phyloP scores from a whole-genome alignment of 2,329 filamentous ascomycete genomes.

The Epicoccum nigrum region DNA sequence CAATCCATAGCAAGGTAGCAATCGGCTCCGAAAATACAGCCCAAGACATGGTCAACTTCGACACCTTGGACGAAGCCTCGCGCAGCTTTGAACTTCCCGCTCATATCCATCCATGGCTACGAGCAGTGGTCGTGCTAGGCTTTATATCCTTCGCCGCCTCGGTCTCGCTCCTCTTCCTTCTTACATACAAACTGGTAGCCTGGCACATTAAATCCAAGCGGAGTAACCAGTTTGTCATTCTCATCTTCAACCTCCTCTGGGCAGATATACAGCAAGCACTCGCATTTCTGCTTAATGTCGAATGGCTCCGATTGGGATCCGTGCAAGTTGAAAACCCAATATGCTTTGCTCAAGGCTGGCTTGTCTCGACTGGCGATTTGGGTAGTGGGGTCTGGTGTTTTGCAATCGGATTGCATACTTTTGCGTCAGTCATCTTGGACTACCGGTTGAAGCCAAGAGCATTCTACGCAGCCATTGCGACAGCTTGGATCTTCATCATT shows the following conservation, averaged over 20 bases:
- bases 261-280: slow-evolving; percentile 71
- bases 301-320: slow-evolving; percentile 62
- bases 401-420: slow-evolving; percentile 70
- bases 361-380: slow-evolving; percentile 70
- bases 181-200: slow-evolving; percentile 55
- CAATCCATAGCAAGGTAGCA: slow-evolving; percentile 19
- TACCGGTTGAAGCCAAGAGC: slow-evolving; percentile 58
- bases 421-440: slow-evolving; percentile 64
- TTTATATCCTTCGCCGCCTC: slow-evolving; percentile 56
- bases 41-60: slow-evolving; percentile 28
- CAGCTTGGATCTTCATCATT: slow-evolving; percentile 66
- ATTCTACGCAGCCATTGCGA: slow-evolving; percentile 58
- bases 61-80: slow-evolving; percentile 35
- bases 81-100: slow-evolving; percentile 42
- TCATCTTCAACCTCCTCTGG: slow-evolving; percentile 72
- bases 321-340: slow-evolving; percentile 61
- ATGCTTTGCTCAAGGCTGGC: slow-evolving; percentile 72
- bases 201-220: slow-evolving; percentile 46
- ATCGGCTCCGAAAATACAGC: background rate
- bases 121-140: slow-evolving; percentile 54
- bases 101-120: slow-evolving; percentile 50
- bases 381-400: slow-evolving; percentile 71
- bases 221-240: slow-evolving; percentile 69
- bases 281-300: slow-evolving; percentile 67
- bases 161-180: slow-evolving; percentile 50